Base-by-base conservation (phyloP, 345 rosid species). In the Populus tremula region DNA sequence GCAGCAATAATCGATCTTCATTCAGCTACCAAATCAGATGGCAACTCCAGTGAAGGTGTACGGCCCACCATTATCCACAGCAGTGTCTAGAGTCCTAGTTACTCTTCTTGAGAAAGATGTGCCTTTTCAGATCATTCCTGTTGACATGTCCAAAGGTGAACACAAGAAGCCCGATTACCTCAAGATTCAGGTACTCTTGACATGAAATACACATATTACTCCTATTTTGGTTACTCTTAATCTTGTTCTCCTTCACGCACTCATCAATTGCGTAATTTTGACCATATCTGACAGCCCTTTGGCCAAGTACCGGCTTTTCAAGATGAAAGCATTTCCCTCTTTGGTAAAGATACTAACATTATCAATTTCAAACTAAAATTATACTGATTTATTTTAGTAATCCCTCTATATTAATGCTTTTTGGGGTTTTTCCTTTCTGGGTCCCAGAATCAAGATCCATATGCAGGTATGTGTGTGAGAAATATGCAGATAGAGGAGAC, bases 251-350 rank as follows among this genome's bases (percentile, higher is more conserved):
- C 18, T 10, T 18, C 50, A 43, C 41, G 20, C 49, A 43, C 62
- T 17, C 10, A 3, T 35, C 16, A 35, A 21, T 54, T 59, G 16
- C 12, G 18, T 4, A 33, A 38, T n/a, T n/a, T 67, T 21, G 49
- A 25, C 47, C 47, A 43, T 43, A 43, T 72, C 3, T 61, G 14
- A 78, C 85, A 88, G 92, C 96, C 96, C 27, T 92, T 90, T 54
- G 94, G 92, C 73, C 96, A 90, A 92, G 91, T 92, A 14, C 94
- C 94, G 17, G 96, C 89, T 29, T 89, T 92, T 82, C 80, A 88
- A 81, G 96, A 90, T 18, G 92, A 85, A 20, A 50, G 41, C 84
- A 83, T 85, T 78, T 76, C 92, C 67, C 89, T 89, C 39, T 92
- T 90, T 8, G 94, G 96, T 90, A 84, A 77, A 43, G 16, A 29